A percentile compares a stretch with the other conserved stretches of the same genome.
phyloP scores from a whole-genome alignment of 2,329 filamentous ascomycete species.

The Cordyceps cicadae region DNA sequence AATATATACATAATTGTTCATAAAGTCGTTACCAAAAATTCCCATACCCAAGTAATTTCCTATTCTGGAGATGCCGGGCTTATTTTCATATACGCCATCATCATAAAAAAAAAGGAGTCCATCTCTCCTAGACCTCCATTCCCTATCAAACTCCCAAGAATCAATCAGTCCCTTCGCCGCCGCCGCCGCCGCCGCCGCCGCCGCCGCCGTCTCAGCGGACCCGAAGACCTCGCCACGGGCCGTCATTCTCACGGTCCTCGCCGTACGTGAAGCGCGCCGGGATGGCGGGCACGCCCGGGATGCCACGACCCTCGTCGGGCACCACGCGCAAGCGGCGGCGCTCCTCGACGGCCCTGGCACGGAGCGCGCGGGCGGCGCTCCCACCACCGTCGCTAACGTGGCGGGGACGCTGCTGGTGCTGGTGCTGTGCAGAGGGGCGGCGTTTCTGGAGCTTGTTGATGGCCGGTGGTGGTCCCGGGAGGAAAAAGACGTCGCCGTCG shows the following conservation, averaged over 20 bases:
- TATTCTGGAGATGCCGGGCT: background rate
- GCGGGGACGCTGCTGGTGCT: conserved; percentile 10
- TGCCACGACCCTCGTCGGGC: conserved; percentile 38
- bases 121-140: background rate
- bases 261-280: conserved; percentile 33
- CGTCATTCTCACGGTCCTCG: conserved; percentile 27
- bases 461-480: conserved; percentile 9
- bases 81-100: background rate
- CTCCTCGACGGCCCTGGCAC: conserved; percentile 18
- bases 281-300: conserved; percentile 36
- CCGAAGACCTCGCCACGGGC: conserved; percentile 22
- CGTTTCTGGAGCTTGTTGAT: conserved; percentile 22
- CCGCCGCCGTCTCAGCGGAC: background rate
- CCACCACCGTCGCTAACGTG: conserved; percentile 16
- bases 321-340: conserved; percentile 30
- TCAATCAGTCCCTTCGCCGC: background rate
- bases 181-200: too few relatives aligned
- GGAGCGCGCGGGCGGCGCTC: conserved; percentile 19
- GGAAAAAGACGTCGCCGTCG: conserved; percentile 9
- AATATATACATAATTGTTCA: background rate
- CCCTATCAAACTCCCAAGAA: background rate
- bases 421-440: conserved; percentile 4
- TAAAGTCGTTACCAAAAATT: background rate
- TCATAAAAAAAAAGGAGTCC: background rate
- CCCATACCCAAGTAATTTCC: background rate